Evolutionary conservation across 1,139 yeast genomes (phyloP).

Genomic region (Meyerozyma elateridarum): DNA sequence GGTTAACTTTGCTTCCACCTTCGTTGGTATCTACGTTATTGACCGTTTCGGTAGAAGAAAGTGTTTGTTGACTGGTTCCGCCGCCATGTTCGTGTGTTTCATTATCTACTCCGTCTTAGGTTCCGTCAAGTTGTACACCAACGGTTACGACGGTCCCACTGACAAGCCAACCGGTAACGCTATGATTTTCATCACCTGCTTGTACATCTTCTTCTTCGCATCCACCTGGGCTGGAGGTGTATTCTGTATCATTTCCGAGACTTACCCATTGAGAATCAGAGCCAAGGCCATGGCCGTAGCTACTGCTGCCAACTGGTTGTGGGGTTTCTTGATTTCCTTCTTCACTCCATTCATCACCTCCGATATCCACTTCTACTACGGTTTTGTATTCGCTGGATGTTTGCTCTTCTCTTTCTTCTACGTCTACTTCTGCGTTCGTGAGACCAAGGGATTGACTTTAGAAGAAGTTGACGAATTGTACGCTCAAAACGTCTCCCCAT

Average conservation of each 20-base stretch:
- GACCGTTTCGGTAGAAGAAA: slow-evolving; percentile 12
- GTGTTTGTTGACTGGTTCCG: slow-evolving; percentile 25
- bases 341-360: slow-evolving; percentile 16
- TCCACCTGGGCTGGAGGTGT: slow-evolving; percentile 16
- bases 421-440: slow-evolving; percentile 55
- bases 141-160: slow-evolving; percentile 12
- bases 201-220: slow-evolving; percentile 15
- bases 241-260: slow-evolving; percentile 13
- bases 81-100: slow-evolving; percentile 51
- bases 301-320: slow-evolving; percentile 16
- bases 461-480: slow-evolving; percentile 53
- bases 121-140: slow-evolving; percentile 22
- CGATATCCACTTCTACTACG: slow-evolving; percentile 25
- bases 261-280: slow-evolving; percentile 14
- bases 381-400: slow-evolving; percentile 23
- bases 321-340: slow-evolving; percentile 16
- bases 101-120: slow-evolving; percentile 60
- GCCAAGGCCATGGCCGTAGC: slow-evolving; percentile 15
- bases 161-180: slow-evolving; percentile 14
- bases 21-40: slow-evolving; percentile 12
- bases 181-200: slow-evolving; percentile 15
- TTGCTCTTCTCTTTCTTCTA: slow-evolving; percentile 31
- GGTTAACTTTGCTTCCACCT: slow-evolving; percentile 14
- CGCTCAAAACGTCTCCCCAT: slow-evolving; percentile 10
- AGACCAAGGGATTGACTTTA: slow-evolving; percentile 61